phyloP scores from a whole-genome alignment of 2,329 filamentous ascomycete genomes.

The Colletotrichum sp. region DNA sequence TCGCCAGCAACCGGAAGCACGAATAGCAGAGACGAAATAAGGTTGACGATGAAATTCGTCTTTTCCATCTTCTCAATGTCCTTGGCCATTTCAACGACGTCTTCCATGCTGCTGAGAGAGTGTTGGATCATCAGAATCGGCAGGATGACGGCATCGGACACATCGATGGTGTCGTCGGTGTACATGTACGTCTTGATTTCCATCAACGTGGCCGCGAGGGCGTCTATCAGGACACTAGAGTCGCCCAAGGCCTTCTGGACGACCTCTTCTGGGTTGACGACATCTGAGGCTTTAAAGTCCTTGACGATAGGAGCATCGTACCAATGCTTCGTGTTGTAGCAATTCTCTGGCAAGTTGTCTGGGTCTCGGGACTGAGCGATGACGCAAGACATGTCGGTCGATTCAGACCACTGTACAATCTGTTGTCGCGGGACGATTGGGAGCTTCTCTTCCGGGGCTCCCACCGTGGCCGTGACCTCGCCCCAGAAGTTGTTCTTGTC shows the following conservation, averaged over 20 bases:
- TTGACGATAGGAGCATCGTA: neutral
- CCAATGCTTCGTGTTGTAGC: neutral
- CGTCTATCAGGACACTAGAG: neutral
- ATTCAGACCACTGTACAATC: neutral
- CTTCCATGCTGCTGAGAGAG: neutral
- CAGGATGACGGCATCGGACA: neutral
- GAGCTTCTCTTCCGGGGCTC: neutral
- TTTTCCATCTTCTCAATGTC: neutral
- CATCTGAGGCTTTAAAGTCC: neutral
- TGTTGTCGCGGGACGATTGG: neutral
- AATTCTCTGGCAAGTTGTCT: neutral
- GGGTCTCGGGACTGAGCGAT: neutral
- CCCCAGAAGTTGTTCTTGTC: neutral
- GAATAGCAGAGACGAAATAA: neutral
- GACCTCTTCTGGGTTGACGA: neutral
- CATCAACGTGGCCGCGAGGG: neutral
- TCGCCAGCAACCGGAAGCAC: neutral
- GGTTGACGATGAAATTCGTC: neutral
- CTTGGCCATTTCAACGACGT: neutral
- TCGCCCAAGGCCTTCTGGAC: neutral
- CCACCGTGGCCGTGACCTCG: neutral
- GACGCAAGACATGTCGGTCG: neutral
- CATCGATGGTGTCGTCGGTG: neutral
- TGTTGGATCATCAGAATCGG: neutral
- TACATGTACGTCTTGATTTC: neutral